These are phyloP conservation scores for Lolium perenne DNA, from an alignment of 176 grass and related monocot species.

Conservation along the genomic window DNA sequence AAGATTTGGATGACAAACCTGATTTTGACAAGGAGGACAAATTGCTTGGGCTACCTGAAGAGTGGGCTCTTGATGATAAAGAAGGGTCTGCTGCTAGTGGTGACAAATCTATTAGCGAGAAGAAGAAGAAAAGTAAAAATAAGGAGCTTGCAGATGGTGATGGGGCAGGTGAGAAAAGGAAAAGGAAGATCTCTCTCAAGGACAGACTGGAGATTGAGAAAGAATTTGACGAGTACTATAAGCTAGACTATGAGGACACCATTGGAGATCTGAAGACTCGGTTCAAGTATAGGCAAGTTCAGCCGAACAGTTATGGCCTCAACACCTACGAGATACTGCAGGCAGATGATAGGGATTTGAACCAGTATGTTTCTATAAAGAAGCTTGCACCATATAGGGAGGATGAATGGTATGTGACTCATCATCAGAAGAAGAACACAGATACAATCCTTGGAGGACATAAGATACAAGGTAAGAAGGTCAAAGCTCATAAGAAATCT, in stretches of 20 bases:
- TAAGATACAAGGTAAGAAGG: slow-evolving; percentile 56
- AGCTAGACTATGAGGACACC: slow-evolving; percentile 87
- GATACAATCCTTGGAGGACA: slow-evolving; percentile 64
- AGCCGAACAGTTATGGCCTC: slow-evolving; percentile 70
- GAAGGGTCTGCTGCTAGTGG: slow-evolving; percentile 47
- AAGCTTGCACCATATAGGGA: slow-evolving; percentile 84
- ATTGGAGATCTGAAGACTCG: slow-evolving; percentile 92
- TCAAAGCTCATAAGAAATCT: slow-evolving; percentile 53
- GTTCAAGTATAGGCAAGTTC: slow-evolving; percentile 76
- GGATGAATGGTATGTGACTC: slow-evolving; percentile 79
- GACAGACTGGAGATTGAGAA: neutral
- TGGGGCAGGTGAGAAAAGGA: slow-evolving; percentile 40
- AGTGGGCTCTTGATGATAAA: slow-evolving; percentile 17
- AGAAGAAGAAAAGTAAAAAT: neutral
- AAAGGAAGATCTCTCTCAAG: slow-evolving; percentile 66
- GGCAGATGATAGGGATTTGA: slow-evolving; percentile 72
- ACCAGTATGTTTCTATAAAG: slow-evolving; percentile 92
- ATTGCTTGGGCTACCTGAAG: slow-evolving; percentile 62
- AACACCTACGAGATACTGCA: slow-evolving; percentile 58
- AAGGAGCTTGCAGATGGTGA: slow-evolving; percentile 27
- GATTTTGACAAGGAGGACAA: slow-evolving; percentile 89
- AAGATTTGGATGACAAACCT: slow-evolving; percentile 64
- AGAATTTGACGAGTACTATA: slow-evolving; percentile 56
- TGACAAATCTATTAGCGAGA: neutral
- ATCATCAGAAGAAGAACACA: slow-evolving; percentile 69